A percentile compares a stretch with the other conserved stretches of the same genome.
These are phyloP conservation scores for Sporothrix phasma DNA, from an alignment of 2,329 filamentous ascomycete genomes.

Conservation along the genomic window DNA sequence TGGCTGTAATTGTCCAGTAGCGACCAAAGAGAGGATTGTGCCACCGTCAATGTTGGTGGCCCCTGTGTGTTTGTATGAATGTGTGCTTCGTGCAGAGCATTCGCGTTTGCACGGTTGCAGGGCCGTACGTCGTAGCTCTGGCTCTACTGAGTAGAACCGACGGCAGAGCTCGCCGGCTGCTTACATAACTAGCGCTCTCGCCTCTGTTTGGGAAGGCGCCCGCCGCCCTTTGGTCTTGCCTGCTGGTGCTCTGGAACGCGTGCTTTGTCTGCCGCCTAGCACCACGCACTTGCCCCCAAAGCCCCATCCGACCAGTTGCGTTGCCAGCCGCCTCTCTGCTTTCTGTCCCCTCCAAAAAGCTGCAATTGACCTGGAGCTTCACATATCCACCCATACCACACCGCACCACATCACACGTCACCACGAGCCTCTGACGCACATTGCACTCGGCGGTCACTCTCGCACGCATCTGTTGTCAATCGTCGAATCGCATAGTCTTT, in stretches of 20 bases:
- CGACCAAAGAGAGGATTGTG: neutral
- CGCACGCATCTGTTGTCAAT: neutral
- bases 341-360: conserved; percentile 6
- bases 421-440: neutral
- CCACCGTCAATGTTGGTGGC: neutral
- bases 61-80: neutral
- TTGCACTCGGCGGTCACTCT: neutral
- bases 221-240: neutral
- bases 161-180: neutral
- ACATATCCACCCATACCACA: neutral
- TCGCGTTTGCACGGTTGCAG: neutral
- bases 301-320: conserved; percentile 2
- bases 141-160: too few species aligned
- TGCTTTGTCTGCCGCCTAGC: conserved; percentile 20
- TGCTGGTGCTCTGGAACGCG: conserved; percentile 17
- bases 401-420: neutral
- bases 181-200: conserved; percentile 5
- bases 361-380: neutral
- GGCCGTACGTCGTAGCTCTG: neutral
- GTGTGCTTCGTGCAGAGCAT: neutral
- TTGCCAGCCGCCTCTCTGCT: neutral
- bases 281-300: neutral
- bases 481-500: neutral
- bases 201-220: neutral
- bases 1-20: too few species aligned